These are phyloP conservation scores for Penicillium chermesinum DNA, from an alignment of 495 filamentous ascomycete genomes.

Conservation along the genomic window DNA sequence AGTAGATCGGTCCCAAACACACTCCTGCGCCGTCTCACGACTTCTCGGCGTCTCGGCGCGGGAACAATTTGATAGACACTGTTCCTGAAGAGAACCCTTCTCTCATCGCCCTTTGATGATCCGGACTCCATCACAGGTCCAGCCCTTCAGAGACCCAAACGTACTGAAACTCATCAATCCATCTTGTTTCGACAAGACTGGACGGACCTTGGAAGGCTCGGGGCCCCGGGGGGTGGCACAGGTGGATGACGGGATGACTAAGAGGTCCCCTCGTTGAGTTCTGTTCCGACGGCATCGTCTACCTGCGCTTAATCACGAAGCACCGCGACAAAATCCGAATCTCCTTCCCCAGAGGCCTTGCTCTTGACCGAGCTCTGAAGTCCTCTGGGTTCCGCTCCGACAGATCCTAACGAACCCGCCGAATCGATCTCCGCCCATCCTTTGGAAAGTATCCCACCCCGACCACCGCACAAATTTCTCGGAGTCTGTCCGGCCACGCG, in stretches of 20 bases:
- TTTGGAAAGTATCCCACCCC: constrained; percentile 8
- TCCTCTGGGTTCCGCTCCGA: constrained; percentile 17
- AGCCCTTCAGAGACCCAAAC: no score
- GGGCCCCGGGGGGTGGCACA: constrained; percentile 7
- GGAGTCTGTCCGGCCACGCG: constrained; percentile 10
- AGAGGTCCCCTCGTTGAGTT: constrained; percentile 29
- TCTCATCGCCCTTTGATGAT: no score
- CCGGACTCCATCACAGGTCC: no score
- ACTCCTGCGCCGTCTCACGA: no score
- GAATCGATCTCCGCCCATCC: constrained; percentile 17
- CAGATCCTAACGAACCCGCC: neutral
- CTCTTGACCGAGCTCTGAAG: constrained; percentile 7
- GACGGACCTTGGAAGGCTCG: neutral
- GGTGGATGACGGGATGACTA: constrained; percentile 22
- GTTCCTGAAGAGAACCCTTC: no score
- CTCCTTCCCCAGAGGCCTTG: constrained; percentile 19
- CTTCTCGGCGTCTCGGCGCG: no score
- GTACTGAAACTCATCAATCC: neutral
- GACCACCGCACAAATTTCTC: constrained; percentile 21
- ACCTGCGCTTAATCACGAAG: constrained; percentile 7
- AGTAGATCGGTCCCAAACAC: no score
- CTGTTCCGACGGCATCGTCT: constrained; percentile 23
- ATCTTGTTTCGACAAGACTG: neutral
- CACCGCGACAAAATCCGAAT: constrained; percentile 4
- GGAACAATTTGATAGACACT: no score